Evolutionary conservation across 2,329 filamentous ascomycete species (phyloP).

Genomic region (Sarocladium strictum): DNA sequence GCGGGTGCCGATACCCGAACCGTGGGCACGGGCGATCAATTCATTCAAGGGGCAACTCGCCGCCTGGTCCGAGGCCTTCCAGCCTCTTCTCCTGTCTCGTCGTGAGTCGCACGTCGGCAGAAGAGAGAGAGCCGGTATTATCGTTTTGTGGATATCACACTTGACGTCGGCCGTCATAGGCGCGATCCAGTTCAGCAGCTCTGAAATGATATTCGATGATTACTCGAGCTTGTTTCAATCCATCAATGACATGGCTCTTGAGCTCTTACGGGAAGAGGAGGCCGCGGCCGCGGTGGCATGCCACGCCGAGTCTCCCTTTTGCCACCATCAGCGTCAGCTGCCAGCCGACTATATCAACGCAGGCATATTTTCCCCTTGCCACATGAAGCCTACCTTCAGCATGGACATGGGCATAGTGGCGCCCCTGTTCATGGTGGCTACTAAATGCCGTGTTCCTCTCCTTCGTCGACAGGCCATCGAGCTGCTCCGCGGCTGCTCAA

Average conservation of each 20-base stretch:
- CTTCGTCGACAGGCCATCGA: conserved; percentile 56
- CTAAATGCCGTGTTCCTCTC: conserved; percentile 54
- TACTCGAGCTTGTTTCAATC: conserved; percentile 45
- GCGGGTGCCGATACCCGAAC: conserved; percentile 42
- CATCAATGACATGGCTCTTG: conserved; percentile 52
- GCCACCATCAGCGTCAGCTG: conserved; percentile 28
- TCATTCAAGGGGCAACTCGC: conserved; percentile 44
- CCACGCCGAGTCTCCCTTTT: conserved; percentile 33
- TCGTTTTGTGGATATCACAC: conserved; percentile 57
- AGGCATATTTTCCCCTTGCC: conserved; percentile 37
- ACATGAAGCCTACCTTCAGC: conserved; percentile 58
- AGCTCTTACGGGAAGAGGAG: conserved; percentile 55
- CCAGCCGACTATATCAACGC: conserved; percentile 30
- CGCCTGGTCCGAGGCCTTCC: conserved; percentile 51
- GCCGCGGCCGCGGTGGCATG: conserved; percentile 41
- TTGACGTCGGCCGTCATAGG: conserved; percentile 53
- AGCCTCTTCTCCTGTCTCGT: conserved; percentile 46
- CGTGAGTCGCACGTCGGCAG: conserved; percentile 40
- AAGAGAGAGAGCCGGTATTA: conserved; percentile 54
- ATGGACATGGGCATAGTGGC: conserved; percentile 60
- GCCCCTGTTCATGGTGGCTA: conserved; percentile 60
- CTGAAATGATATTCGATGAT: conserved; percentile 51
- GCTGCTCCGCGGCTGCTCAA: conserved; percentile 51
- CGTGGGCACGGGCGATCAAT: conserved; percentile 39
- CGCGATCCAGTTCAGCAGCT: conserved; percentile 54